Conservation (phyloP, 306 rosid species). For the Cicer arietinum region DNA sequence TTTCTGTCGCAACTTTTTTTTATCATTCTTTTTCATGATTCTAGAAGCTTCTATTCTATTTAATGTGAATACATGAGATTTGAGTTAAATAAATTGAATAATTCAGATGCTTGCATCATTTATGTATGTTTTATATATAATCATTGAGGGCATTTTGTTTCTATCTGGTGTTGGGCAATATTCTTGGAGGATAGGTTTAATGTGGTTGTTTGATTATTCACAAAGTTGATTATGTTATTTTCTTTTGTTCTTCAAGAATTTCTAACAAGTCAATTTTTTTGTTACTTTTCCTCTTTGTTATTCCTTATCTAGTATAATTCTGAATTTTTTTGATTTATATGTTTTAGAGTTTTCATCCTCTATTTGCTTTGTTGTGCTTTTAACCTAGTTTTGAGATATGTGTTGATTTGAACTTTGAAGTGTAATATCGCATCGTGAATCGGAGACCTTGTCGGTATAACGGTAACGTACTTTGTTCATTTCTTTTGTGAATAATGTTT, state of each 20-base stretch:
- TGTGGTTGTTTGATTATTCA: conserved; percentile 11
- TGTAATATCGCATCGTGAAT: neutral
- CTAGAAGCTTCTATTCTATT: neutral
- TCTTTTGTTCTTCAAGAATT: conserved; percentile 11
- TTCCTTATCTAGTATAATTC: neutral
- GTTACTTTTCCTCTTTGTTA: neutral
- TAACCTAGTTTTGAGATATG: neutral
- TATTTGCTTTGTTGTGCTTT: neutral
- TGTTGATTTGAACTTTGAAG: conserved; percentile 16
- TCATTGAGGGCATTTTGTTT: neutral
- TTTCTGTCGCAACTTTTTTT: neutral
- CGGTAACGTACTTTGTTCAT: neutral
- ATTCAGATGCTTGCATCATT: conserved; percentile 2
- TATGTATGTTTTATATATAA: neutral
- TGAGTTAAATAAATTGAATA: neutral
- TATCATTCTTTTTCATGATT: neutral
- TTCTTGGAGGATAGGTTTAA: conserved; percentile 10
- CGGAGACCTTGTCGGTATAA: neutral
- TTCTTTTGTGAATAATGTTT: conserved; percentile 3
- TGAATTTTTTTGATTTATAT: neutral
- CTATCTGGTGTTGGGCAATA: neutral
- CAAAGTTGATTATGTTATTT: neutral
- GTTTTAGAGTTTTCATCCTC: neutral
- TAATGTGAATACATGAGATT: neutral
- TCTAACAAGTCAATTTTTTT: neutral